Evolutionary conservation across 2,329 filamentous ascomycete genomes (phyloP).

Genomic region (Penicillium sp.): DNA sequence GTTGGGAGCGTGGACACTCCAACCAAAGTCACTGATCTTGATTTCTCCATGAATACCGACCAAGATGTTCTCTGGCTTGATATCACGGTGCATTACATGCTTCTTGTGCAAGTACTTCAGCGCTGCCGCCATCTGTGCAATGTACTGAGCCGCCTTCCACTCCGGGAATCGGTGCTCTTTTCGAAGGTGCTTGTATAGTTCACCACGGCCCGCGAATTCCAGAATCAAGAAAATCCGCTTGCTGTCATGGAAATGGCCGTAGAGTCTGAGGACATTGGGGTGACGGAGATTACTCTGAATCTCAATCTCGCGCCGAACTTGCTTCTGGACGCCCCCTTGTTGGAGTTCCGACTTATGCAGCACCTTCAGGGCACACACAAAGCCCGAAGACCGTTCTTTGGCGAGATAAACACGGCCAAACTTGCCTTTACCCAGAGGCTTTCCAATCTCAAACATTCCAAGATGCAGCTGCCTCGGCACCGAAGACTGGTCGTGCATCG

Average conservation of each 20-base stretch:
- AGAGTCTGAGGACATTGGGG: conserved; percentile 79
- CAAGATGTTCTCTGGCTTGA: conserved; percentile 97
- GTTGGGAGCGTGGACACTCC: conserved; percentile 96
- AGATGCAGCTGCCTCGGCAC: conserved; percentile 68
- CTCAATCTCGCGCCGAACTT: conserved; percentile 83
- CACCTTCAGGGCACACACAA: conserved; percentile 84
- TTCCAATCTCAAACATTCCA: conserved; percentile 91
- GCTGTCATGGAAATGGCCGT: conserved; percentile 85
- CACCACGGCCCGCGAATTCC: conserved; percentile 81
- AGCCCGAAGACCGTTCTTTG: conserved; percentile 73
- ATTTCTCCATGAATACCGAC: conserved; percentile 96
- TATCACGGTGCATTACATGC: conserved; percentile 95
- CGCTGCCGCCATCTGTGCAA: conserved; percentile 87
- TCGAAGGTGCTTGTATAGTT: conserved; percentile 83
- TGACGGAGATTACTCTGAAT: conserved; percentile 86
- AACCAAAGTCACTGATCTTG: conserved; percentile 97
- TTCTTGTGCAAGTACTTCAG: conserved; percentile 91
- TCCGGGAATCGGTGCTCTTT: conserved; percentile 78
- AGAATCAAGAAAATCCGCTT: conserved; percentile 86
- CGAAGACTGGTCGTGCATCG: conserved; percentile 58
- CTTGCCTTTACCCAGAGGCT: conserved; percentile 82
- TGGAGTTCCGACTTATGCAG: conserved; percentile 81
- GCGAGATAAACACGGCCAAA: conserved; percentile 85
- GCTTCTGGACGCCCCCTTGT: conserved; percentile 79
- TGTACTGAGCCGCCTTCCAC: conserved; percentile 82